These are phyloP conservation scores for Skeletonema potamos DNA, from an alignment of 108 stramenopile species.

Conservation along the genomic window DNA sequence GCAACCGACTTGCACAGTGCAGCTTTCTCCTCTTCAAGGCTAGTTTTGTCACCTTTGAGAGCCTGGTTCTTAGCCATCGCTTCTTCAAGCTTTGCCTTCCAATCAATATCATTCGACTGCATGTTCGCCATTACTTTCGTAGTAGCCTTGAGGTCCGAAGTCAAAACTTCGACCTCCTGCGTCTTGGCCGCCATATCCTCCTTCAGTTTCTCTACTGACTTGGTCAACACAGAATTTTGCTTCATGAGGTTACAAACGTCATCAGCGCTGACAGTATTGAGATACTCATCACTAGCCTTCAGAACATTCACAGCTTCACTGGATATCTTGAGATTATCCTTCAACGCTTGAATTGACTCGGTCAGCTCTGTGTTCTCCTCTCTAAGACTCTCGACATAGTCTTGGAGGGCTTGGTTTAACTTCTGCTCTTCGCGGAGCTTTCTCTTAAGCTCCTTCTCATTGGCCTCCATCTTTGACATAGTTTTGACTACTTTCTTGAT, in stretches of 20 bases:
- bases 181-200: neutral
- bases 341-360: neutral
- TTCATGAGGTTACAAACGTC: neutral
- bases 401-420: neutral
- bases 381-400: neutral
- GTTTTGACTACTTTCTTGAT: neutral
- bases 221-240: neutral
- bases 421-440: neutral
- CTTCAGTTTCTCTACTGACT: neutral
- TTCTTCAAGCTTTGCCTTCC: constrained; percentile 9
- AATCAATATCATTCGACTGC: constrained; percentile 1
- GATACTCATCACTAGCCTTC: neutral
- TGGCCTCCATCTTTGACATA: constrained; percentile 1
- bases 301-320: neutral
- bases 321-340: neutral
- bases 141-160: constrained; percentile 1
- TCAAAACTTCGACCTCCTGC: constrained; percentile 13
- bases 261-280: neutral
- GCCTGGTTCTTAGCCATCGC: constrained; percentile 17
- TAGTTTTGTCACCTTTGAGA: constrained; percentile 14
- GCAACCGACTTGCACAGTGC: constrained; percentile 4
- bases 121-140: neutral
- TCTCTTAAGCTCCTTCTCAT: neutral
- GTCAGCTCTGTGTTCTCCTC: neutral
- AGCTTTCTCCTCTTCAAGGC: neutral